phyloP scores from a whole-genome alignment of 129 eudicot species.

The Flaveria sonorensis region DNA sequence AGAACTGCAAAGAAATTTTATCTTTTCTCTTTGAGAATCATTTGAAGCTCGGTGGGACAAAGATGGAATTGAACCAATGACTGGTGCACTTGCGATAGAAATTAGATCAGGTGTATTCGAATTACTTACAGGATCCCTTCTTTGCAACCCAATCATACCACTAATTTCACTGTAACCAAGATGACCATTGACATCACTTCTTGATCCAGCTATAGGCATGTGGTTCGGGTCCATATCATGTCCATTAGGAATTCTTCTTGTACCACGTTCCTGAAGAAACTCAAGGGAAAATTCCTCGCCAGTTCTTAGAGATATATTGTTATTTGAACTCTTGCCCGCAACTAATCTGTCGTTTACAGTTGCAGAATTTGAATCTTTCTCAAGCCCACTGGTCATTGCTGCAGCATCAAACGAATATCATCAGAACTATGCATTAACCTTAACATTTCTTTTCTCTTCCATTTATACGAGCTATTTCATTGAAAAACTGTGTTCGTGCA shows the following conservation, averaged over 20 bases:
- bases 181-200: constrained; percentile 41
- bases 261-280: constrained; percentile 61
- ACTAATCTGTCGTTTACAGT: constrained; percentile 26
- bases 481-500: neutral
- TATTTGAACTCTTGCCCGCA: constrained; percentile 35
- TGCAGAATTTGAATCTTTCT: constrained; percentile 36
- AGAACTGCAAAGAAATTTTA: constrained; percentile 84
- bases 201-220: constrained; percentile 39
- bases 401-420: constrained; percentile 45
- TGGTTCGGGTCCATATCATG: constrained; percentile 39
- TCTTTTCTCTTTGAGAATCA: constrained; percentile 62
- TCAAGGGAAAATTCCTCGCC: constrained; percentile 74
- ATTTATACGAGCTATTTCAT: neutral
- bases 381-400: constrained; percentile 44
- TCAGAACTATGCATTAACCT: constrained; percentile 19
- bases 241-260: constrained; percentile 37
- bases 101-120: constrained; percentile 46
- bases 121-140: constrained; percentile 54
- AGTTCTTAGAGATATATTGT: constrained; percentile 55
- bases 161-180: constrained; percentile 56
- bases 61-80: constrained; percentile 41
- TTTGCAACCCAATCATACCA: constrained; percentile 55
- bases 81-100: constrained; percentile 43
- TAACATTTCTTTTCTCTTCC: constrained; percentile 13
- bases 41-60: constrained; percentile 38